Conservation (phyloP, 2,329 filamentous ascomycete genomes). For the Ceratocystis papillata region DNA sequence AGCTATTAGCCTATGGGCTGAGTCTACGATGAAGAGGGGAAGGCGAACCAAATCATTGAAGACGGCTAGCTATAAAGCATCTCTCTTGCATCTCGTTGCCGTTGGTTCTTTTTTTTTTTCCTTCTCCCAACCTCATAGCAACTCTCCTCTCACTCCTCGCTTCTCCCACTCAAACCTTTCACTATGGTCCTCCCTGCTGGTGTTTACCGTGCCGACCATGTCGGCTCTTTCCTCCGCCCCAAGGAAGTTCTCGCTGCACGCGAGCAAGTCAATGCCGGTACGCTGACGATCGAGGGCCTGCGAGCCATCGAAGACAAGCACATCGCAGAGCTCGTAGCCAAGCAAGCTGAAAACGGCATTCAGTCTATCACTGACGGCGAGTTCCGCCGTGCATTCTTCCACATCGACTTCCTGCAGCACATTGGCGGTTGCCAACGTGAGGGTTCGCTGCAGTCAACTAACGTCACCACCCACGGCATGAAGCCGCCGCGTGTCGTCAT, state of each 20-base stretch:
- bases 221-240: slow-evolving; percentile 23
- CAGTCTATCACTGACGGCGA: slow-evolving; percentile 58
- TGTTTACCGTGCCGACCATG: slow-evolving; percentile 24
- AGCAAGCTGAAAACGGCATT: slow-evolving; percentile 53
- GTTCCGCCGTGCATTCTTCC: slow-evolving; percentile 46
- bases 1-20: not conserved
- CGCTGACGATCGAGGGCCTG: slow-evolving; percentile 35
- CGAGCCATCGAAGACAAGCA: slow-evolving; percentile 41
- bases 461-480: slow-evolving; percentile 33
- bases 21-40: not conserved
- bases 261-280: slow-evolving; percentile 22
- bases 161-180: not conserved
- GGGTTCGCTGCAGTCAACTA: slow-evolving; percentile 34
- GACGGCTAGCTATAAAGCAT: not conserved
- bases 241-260: slow-evolving; percentile 21
- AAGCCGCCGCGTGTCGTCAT: slow-evolving; percentile 29
- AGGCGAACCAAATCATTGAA: too few species aligned
- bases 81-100: too few species aligned
- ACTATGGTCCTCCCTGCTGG: slow-evolving; percentile 21
- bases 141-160: not conserved
- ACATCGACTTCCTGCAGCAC: slow-evolving; percentile 41
- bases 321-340: slow-evolving; percentile 53
- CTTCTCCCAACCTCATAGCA: not conserved
- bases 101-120: not conserved
- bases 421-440: slow-evolving; percentile 34